phyloP scores from a whole-genome alignment of 352 stramenopile genomes.

The Pythium rishiriense region DNA sequence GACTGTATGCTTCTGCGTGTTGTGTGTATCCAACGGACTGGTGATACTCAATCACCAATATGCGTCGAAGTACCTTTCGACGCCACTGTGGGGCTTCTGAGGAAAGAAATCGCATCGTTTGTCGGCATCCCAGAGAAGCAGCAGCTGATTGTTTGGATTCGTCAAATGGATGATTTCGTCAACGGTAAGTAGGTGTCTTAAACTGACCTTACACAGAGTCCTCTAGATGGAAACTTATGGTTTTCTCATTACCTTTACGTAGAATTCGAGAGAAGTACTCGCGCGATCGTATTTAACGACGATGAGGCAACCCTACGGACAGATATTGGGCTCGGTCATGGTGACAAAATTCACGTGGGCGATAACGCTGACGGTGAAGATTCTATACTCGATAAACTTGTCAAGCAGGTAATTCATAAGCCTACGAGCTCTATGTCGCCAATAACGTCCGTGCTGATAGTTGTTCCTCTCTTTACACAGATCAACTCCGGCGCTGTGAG shows the following conservation, averaged over 20 bases:
- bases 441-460: neutral
- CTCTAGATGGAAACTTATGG: no score
- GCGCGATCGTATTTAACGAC: conserved; percentile 68
- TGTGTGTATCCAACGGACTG: conserved; percentile 83
- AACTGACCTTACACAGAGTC: neutral
- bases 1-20: conserved; percentile 88
- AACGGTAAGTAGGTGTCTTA: conserved; percentile 48
- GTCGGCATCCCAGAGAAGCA: conserved; percentile 79
- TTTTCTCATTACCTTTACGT: neutral
- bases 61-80: conserved; percentile 85
- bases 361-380: conserved; percentile 76
- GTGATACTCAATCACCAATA: conserved; percentile 72
- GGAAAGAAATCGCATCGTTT: conserved; percentile 75
- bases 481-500: conserved; percentile 82
- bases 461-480: conserved; percentile 36
- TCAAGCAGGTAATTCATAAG: conserved; percentile 60
- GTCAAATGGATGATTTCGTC: conserved; percentile 80
- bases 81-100: conserved; percentile 66
- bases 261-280: conserved; percentile 73
- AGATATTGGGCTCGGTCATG: conserved; percentile 82
- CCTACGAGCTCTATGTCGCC: neutral
- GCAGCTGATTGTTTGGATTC: conserved; percentile 91
- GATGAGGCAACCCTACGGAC: conserved; percentile 70
- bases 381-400: conserved; percentile 79
- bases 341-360: conserved; percentile 89